phyloP scores from a whole-genome alignment of 140 eudicot genomes.

The Erigeron philadelphicus region DNA sequence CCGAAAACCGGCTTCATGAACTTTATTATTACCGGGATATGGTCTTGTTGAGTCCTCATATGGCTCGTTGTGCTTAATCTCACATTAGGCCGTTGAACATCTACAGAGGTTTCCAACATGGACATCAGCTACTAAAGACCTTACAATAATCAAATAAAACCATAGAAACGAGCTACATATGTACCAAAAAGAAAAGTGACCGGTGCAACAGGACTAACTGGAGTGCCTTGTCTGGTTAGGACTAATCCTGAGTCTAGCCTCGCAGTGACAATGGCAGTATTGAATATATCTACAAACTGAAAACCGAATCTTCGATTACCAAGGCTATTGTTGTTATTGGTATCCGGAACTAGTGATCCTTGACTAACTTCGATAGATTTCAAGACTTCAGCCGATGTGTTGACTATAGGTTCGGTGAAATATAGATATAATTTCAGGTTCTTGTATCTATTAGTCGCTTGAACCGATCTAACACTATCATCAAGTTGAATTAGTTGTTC shows the following conservation, averaged over 20 bases:
- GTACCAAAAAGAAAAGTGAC: constrained; percentile 83
- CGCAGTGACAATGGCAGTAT: constrained; percentile 51
- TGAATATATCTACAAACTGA: constrained; percentile 52
- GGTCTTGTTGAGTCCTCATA: constrained; percentile 60
- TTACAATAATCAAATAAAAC: too few relatives aligned
- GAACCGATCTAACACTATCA: constrained; percentile 65
- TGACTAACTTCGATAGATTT: constrained; percentile 54
- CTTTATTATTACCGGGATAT: constrained; percentile 52
- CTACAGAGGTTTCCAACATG: constrained; percentile 38
- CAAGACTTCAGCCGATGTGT: constrained; percentile 66
- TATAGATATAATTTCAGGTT: constrained; percentile 65
- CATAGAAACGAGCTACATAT: constrained; percentile 13
- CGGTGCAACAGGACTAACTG: constrained; percentile 71
- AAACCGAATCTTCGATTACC: constrained; percentile 79
- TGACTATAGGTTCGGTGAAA: constrained; percentile 66
- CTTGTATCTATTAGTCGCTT: constrained; percentile 62
- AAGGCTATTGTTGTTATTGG: constrained; percentile 38
- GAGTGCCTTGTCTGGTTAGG: constrained; percentile 64
- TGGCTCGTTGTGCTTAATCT: constrained; percentile 65
- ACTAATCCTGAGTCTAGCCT: constrained; percentile 44
- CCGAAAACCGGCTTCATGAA: constrained; percentile 87
- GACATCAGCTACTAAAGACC: background rate
- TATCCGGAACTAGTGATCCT: constrained; percentile 63
- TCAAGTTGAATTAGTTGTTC: constrained; percentile 65
- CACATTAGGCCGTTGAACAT: constrained; percentile 71